Evolutionary conservation across 78 protist genomes (phyloP), one percentile per base, ranked within the genome.

Genomic region (Creolimax fragrantissima): DNA sequence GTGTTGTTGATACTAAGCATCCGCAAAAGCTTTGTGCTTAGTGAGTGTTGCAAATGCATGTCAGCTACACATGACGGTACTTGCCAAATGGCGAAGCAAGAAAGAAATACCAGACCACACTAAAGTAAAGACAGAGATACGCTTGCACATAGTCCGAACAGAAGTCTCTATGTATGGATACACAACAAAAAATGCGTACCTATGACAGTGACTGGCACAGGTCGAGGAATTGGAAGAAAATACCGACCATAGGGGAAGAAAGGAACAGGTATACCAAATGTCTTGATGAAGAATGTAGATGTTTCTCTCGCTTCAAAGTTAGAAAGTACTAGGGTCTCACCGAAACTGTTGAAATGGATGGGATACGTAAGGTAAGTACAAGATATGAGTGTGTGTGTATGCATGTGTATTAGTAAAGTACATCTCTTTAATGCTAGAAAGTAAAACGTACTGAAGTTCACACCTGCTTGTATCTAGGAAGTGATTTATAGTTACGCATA

Each of bases 211-310:
- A 84, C 24, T 32, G 41, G 41, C 35, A 11, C 85, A 84, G 39
- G 85, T 24, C 88, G 11, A 84, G 88, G 88, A 24, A 84, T 84
- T 84, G 88, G 88, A n/a, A 84, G 45, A 2, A 32, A 41, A 17
- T 32, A 84, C 24, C 88, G 88, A 11, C 88, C 88, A 24, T 84
- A 84, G 47, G 88, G 88, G 24, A 42, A 84, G 45, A 42, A 84
- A 11, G 88, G 88, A 41, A 84, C 88, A 42, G 88, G 88, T 32
- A 84, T 24, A 41, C 88, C 88, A 84, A 84, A 84, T 24, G 24
- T 2, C 88, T 84, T 84, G 45, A 84, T 84, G 45, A 84, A 84
- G 85, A 37, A 84, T n/a, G 45, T 37, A 24, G 41, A 17, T 11
- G 45, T 84, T 32, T 84, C 88, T 24, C 85, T 17, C 17, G 88